Conservation (phyloP, 495 filamentous ascomycete genomes). For the Tuber calosporum region DNA sequence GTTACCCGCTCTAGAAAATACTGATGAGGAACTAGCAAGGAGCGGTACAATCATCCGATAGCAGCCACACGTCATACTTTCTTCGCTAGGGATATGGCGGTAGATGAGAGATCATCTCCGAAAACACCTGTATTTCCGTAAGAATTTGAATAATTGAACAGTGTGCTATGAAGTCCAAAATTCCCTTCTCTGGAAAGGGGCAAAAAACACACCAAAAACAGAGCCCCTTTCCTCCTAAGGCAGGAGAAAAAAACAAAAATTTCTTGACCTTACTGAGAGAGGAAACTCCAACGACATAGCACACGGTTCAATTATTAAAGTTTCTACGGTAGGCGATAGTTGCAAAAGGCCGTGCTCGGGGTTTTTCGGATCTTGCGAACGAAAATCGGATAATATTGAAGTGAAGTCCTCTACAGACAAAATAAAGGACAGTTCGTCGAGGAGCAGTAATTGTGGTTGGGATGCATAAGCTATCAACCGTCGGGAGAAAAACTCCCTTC, state of each 20-base stretch:
- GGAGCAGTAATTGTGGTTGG: not conserved
- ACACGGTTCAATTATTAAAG: too few relatives aligned
- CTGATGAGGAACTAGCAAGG: not conserved
- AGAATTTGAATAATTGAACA: too few relatives aligned
- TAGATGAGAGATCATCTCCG: not conserved
- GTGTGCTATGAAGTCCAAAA: too few relatives aligned
- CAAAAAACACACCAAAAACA: too few relatives aligned
- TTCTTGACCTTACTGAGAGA: too few relatives aligned
- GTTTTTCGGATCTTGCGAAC: not conserved
- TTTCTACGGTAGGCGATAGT: not conserved
- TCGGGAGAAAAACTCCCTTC: not conserved
- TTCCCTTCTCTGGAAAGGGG: too few relatives aligned
- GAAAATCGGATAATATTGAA: not conserved
- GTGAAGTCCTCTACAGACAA: not conserved
- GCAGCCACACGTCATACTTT: not conserved
- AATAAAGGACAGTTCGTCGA: not conserved
- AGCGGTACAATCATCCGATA: not conserved
- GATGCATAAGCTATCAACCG: not conserved
- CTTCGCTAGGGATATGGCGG: not conserved
- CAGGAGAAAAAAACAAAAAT: too few relatives aligned
- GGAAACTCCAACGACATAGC: too few relatives aligned
- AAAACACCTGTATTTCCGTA: too few relatives aligned
- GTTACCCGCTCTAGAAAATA: not conserved
- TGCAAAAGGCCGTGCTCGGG: not conserved
- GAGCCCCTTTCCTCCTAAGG: too few relatives aligned